Percentiles rank a stretch among this genome's conserved stretches.
phyloP scores from a whole-genome alignment of 805 yeast species.

The Metschnikowia similis region DNA sequence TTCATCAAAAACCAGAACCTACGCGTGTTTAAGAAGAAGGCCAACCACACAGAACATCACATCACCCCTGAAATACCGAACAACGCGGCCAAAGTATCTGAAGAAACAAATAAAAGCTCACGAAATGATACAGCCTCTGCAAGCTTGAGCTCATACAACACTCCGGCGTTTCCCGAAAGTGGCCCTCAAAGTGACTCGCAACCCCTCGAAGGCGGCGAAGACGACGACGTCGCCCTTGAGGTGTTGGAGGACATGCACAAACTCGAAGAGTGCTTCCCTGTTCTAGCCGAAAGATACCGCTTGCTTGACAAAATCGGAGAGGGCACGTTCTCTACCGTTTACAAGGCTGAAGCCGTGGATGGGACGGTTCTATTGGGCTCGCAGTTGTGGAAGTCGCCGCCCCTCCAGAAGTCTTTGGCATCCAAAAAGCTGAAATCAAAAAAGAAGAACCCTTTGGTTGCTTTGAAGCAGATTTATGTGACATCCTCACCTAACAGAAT shows the following conservation, averaged over 20 bases:
- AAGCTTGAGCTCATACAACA: not conserved
- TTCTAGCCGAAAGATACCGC: conserved; percentile 44
- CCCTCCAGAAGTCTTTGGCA: conserved; percentile 25
- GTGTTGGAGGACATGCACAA: conserved; percentile 55
- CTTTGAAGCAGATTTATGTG: conserved; percentile 88
- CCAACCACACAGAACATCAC: not conserved
- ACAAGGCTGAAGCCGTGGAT: conserved; percentile 53
- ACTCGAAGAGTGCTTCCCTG: conserved; percentile 52
- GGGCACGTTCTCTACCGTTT: conserved; percentile 62
- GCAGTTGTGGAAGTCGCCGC: conserved; percentile 45
- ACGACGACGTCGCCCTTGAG: conserved; percentile 49
- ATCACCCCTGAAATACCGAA: not conserved
- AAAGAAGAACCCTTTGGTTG: conserved; percentile 54
- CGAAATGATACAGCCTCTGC: not conserved
- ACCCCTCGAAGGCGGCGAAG: conserved; percentile 17
- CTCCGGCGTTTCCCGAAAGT: not conserved
- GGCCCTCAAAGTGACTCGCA: not conserved
- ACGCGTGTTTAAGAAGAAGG: conserved; percentile 5
- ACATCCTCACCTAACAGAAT: conserved; percentile 94
- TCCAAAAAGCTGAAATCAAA: conserved; percentile 16
- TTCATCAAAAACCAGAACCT: conserved; percentile 17
- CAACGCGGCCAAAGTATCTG: conserved; percentile 3
- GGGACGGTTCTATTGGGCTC: conserved; percentile 35
- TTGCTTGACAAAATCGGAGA: conserved; percentile 60
- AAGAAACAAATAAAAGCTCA: not conserved